A percentile compares a stretch with the other conserved stretches of the same genome.
phyloP scores from a whole-genome alignment of 805 yeast species.

The Sugiyamaella boreocaroliniensis region DNA sequence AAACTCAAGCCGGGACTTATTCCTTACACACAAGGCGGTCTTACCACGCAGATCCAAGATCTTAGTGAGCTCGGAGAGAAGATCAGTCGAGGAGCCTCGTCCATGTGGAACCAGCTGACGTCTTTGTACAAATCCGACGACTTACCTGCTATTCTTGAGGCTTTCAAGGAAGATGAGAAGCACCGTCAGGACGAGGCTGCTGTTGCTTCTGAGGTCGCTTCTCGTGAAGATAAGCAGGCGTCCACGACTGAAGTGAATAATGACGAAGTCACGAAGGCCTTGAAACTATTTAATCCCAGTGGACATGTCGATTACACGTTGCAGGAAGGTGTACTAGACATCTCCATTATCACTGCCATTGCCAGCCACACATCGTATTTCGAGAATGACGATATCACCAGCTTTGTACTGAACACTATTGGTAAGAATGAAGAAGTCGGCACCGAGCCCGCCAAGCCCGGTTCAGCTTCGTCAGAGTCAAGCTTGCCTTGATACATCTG shows the following conservation, averaged over 20 bases:
- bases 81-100: constrained; percentile 14
- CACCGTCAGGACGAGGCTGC: background rate
- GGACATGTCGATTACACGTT: constrained; percentile 80
- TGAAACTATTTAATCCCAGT: constrained; percentile 51
- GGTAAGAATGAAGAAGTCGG: background rate
- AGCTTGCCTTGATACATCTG: background rate
- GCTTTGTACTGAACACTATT: constrained; percentile 48
- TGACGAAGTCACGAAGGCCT: constrained; percentile 24
- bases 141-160: background rate
- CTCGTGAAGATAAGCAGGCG: background rate
- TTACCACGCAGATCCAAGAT: constrained; percentile 36
- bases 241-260: background rate
- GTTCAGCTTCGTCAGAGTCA: background rate
- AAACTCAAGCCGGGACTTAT: constrained; percentile 48
- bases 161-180: background rate
- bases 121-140: background rate
- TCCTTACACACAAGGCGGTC: constrained; percentile 43
- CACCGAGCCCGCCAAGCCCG: background rate
- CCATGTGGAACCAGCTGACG: constrained; percentile 11
- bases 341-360: constrained; percentile 70
- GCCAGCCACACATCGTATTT: constrained; percentile 85
- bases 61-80: constrained; percentile 21
- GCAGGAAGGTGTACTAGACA: constrained; percentile 71
- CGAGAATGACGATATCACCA: constrained; percentile 79
- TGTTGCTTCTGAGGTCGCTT: background rate